Conservation (phyloP, 331 rosid species). For the Quercus lobata region DNA sequence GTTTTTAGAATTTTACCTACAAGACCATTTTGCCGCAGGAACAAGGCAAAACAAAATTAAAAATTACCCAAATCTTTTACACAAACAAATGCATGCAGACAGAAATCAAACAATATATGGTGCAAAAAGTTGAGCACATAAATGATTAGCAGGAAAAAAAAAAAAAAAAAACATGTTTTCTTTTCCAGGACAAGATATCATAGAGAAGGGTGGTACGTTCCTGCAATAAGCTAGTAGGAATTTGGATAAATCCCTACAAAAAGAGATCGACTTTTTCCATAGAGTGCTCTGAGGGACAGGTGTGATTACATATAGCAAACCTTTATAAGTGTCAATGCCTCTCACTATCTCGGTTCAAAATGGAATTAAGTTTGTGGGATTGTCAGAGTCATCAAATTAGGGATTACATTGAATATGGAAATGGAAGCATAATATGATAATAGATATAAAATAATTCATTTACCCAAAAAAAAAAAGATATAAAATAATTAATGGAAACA, state of each 20-base stretch:
- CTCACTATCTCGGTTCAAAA: slow-evolving; percentile 72
- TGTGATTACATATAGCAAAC: slow-evolving; percentile 72
- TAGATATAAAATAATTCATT: neutral
- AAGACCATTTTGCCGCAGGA: neutral
- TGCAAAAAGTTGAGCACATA: neutral
- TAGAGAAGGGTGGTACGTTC: slow-evolving; percentile 24
- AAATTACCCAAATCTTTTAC: neutral
- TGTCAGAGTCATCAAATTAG: neutral
- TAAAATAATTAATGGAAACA: neutral
- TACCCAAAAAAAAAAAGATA: too few relatives aligned
- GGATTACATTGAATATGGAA: neutral
- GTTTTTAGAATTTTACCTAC: too few relatives aligned
- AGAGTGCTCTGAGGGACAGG: slow-evolving; percentile 71
- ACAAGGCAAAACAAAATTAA: neutral
- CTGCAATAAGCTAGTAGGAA: slow-evolving; percentile 76
- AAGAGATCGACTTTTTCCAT: slow-evolving; percentile 66
- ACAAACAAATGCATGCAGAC: neutral
- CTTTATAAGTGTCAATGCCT: slow-evolving; percentile 69
- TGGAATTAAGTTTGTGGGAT: slow-evolving; percentile 6
- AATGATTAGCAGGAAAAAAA: neutral
- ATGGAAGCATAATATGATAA: neutral
- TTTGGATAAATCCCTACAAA: slow-evolving; percentile 72
- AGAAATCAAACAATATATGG: neutral
- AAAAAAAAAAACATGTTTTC: neutral
- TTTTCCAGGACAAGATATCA: neutral